Percentiles rank a stretch among this genome's conserved stretches.
Conservation (phyloP, 345 rosid genomes). For the Gossypium mustelinum region DNA sequence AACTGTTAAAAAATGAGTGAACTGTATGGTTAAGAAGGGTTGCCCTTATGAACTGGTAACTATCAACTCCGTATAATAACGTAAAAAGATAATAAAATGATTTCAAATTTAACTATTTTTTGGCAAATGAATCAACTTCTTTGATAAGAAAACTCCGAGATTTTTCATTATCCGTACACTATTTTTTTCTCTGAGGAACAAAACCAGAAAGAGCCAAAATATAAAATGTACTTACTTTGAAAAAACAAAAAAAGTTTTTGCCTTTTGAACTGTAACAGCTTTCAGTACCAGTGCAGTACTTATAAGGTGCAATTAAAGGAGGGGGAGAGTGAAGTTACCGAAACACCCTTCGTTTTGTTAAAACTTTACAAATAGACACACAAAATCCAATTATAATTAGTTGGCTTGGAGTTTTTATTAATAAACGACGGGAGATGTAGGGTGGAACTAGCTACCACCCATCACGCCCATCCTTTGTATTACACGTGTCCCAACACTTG, state of each 20-base stretch:
- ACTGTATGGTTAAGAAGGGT: background rate
- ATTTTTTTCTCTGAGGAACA: background rate
- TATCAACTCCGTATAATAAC: background rate
- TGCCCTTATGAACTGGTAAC: conserved; percentile 2
- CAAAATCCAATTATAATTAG: background rate
- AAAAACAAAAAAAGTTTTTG: background rate
- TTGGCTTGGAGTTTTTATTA: background rate
- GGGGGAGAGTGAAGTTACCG: conserved; percentile 16
- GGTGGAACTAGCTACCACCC: conserved; percentile 9
- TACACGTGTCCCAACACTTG: conserved; percentile 51
- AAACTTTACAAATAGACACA: background rate
- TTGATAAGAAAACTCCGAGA: too few relatives aligned
- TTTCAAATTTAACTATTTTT: background rate
- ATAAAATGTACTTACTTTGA: background rate
- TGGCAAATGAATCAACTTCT: background rate
- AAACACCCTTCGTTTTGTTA: conserved; percentile 21
- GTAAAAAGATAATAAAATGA: background rate
- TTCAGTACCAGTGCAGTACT: conserved; percentile 2
- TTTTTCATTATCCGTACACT: background rate
- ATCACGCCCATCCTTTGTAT: conserved; percentile 30
- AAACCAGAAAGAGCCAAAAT: background rate
- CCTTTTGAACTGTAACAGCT: conserved; percentile 6
- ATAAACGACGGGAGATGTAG: background rate
- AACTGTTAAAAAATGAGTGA: background rate
- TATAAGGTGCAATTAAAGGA: conserved; percentile 25